These are phyloP conservation scores for Mycena galericulata DNA, from an alignment of 768 basidiomycete genomes.

Conservation along the genomic window DNA sequence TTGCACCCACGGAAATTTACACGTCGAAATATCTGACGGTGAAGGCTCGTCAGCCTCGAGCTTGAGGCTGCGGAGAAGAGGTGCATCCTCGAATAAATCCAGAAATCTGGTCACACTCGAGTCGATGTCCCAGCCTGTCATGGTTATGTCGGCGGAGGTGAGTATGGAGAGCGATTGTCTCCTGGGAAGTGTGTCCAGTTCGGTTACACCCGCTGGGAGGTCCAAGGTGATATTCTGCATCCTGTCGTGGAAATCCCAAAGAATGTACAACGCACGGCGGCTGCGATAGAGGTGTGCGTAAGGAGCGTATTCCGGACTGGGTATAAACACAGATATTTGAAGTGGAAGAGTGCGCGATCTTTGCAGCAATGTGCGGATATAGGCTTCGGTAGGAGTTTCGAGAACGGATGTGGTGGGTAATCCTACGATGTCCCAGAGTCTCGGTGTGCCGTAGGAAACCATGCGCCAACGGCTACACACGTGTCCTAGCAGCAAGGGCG, in stretches of 20 bases:
- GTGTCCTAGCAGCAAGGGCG: not conserved
- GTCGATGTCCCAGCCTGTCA: too few relatives aligned
- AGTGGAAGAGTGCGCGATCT: too few relatives aligned
- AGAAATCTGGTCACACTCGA: not conserved
- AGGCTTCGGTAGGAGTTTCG: not conserved
- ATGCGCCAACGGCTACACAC: not conserved
- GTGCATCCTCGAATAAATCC: not conserved
- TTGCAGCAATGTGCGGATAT: not conserved
- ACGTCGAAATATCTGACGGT: not conserved
- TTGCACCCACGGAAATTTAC: not conserved
- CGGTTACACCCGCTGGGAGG: too few relatives aligned
- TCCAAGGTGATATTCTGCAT: too few relatives aligned
- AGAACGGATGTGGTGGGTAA: not conserved
- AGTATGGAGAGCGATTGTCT: too few relatives aligned
- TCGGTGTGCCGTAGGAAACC: not conserved
- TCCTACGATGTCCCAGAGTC: not conserved
- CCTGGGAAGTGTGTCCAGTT: too few relatives aligned
- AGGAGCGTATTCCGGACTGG: too few relatives aligned
- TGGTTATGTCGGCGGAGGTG: too few relatives aligned
- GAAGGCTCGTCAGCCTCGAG: not conserved
- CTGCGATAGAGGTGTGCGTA: too few relatives aligned
- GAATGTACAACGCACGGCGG: too few relatives aligned
- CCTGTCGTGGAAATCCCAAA: too few relatives aligned
- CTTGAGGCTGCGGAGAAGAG: not conserved
- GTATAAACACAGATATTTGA: too few relatives aligned